Evolutionary conservation across 345 rosid genomes (phyloP).

Genomic region (Gossypium sturtianum): DNA sequence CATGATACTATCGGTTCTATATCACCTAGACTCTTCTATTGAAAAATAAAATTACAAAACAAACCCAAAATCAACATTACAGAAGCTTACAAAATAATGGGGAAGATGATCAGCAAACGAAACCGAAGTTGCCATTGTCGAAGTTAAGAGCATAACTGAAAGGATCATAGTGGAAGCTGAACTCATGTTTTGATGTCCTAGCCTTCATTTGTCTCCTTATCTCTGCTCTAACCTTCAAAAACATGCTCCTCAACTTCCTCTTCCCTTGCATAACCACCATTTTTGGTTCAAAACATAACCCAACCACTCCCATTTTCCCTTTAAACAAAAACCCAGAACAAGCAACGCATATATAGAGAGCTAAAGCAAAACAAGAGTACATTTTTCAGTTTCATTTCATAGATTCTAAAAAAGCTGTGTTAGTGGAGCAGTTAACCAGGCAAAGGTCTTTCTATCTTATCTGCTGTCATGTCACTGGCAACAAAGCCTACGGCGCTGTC

Average conservation of each 20-base stretch:
- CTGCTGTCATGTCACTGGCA: conserved; percentile 11
- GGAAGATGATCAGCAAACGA: conserved; percentile 38
- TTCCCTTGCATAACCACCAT: conserved; percentile 33
- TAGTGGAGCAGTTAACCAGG: conserved; percentile 18
- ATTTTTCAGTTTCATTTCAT: not conserved
- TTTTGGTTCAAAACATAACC: conserved; percentile 29
- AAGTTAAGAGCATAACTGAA: conserved; percentile 82
- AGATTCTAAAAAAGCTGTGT: not conserved
- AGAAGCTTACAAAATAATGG: too few relatives aligned
- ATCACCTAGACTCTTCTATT: too few relatives aligned
- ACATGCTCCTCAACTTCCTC: conserved; percentile 42
- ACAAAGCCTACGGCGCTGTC: conserved; percentile 16
- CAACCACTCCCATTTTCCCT: conserved; percentile 19
- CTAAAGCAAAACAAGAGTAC: not conserved
- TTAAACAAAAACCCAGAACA: not conserved
- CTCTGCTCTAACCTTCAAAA: conserved; percentile 57
- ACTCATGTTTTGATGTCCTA: conserved; percentile 29
- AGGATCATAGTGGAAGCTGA: conserved; percentile 64
- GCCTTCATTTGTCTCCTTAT: conserved; percentile 40
- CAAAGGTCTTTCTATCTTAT: conserved; percentile 1
- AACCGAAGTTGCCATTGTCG: conserved; percentile 60
- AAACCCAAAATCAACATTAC: too few relatives aligned
- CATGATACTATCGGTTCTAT: too few relatives aligned
- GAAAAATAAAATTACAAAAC: too few relatives aligned
- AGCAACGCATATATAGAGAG: not conserved